Base-by-base conservation (phyloP, 1,284 basidiomycete species). In the Ceratobasidium sp. region DNA sequence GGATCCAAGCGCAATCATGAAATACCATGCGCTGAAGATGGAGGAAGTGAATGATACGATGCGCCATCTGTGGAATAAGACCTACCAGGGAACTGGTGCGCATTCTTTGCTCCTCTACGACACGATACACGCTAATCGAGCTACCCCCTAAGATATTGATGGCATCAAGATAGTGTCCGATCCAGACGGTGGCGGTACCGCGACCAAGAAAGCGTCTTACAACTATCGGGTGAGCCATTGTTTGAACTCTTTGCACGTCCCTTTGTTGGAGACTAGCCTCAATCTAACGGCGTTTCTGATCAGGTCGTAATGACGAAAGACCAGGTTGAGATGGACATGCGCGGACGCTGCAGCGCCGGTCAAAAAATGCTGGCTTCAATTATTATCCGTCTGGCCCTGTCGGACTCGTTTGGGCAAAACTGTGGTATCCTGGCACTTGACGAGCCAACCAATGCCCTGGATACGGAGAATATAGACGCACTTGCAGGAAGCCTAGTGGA, bases 281-380 rank as follows among this genome's bases (percentile, higher is more conserved):
- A 58, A 85, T 61, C 77, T 45, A 76, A 61, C 17, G 3, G 11
- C 5, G 13, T 54, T 35, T 77, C 28, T 63, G 15, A 77, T 60
- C 80, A 96, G 94, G 94, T 98, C 66, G 96, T 98, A 79, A 99
- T 99, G 97, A 94, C 94, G 78, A 99, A 99, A 86, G 97, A 99
- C 83, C 93, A 96, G 81, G 96, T 98, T 1, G 97, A 99, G 85
- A 97, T 99, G 92, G 97, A 99, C 83, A 99, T 99, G 97, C 92
- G 97, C 77, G 98, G 98, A 35, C 91, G 98, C 78, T 99, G 98
- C 84, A 97, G 94, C 26, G 98, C 98, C 0, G 98, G 98, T 0
- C 98, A 99, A 84, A 99, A 99, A 85, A 98, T 99, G 88, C 86
- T 99, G 76, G 98, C 98, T 35, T 98, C 95, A n/a, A 99, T 99